phyloP scores from a whole-genome alignment of 1,139 yeast species.

The Suhomyces bokatorum region DNA sequence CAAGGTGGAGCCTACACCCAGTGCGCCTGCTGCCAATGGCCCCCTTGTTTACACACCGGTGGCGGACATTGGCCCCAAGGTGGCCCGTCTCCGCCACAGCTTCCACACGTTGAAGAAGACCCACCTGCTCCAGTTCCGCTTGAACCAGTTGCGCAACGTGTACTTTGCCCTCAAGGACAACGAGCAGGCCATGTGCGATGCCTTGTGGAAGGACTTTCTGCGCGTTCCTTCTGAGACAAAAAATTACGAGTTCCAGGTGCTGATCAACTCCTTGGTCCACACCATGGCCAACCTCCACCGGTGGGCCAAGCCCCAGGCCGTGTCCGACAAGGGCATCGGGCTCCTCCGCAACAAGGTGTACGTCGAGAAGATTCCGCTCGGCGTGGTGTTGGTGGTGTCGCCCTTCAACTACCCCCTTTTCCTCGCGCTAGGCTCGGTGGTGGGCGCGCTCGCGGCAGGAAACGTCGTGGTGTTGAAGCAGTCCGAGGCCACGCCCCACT shows the following conservation, averaged over 20 bases:
- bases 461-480: slow-evolving; percentile 82
- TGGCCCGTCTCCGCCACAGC: slow-evolving; percentile 39
- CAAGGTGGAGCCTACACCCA: not conserved
- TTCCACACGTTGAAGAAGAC: slow-evolving; percentile 53
- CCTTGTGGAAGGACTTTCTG: slow-evolving; percentile 66
- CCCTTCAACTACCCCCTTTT: slow-evolving; percentile 88
- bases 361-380: slow-evolving; percentile 70
- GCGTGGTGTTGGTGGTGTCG: slow-evolving; percentile 71
- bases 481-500: slow-evolving; percentile 70
- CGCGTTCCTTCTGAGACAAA: slow-evolving; percentile 63
- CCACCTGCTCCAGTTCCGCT: slow-evolving; percentile 56
- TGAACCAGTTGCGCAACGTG: slow-evolving; percentile 65
- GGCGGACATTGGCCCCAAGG: slow-evolving; percentile 50
- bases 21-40: not conserved
- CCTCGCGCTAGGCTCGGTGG: slow-evolving; percentile 64
- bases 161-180: slow-evolving; percentile 68
- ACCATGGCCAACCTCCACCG: slow-evolving; percentile 59
- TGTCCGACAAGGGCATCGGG: slow-evolving; percentile 46
- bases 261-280: slow-evolving; percentile 57
- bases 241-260: slow-evolving; percentile 54
- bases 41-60: slow-evolving; percentile 44
- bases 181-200: slow-evolving; percentile 52
- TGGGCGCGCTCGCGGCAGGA: slow-evolving; percentile 87
- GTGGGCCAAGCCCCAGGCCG: slow-evolving; percentile 60
- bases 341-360: slow-evolving; percentile 49